phyloP scores from a whole-genome alignment of 441 rosid genomes.

The Gossypium aridum region DNA sequence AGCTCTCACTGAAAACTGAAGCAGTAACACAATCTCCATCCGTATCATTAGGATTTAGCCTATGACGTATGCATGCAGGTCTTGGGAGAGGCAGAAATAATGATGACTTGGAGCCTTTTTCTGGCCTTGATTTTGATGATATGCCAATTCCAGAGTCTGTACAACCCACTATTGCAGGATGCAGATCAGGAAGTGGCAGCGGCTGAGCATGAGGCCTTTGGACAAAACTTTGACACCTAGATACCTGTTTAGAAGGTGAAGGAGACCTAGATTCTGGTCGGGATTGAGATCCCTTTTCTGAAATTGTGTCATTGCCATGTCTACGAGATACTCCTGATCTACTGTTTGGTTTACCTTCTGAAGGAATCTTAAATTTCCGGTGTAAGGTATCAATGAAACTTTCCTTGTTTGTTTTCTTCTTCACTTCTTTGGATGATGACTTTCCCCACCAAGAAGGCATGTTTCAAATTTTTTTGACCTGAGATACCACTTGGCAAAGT shows the following conservation, averaged over 20 bases:
- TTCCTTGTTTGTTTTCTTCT: constrained; percentile 58
- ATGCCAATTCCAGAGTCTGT: constrained; percentile 45
- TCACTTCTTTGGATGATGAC: constrained; percentile 52
- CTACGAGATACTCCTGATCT: constrained; percentile 42
- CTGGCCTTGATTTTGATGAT: constrained; percentile 32
- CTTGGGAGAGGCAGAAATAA: constrained; percentile 47
- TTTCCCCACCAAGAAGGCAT: constrained; percentile 76
- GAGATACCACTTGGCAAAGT: constrained; percentile 9
- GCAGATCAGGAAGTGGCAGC: constrained; percentile 56
- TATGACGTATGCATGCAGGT: constrained; percentile 43
- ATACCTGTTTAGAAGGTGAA: constrained; percentile 55
- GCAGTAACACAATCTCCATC: constrained; percentile 48
- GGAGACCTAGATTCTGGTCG: constrained; percentile 54
- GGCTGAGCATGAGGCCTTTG: constrained; percentile 57
- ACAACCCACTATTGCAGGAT: constrained; percentile 32
- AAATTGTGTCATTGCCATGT: constrained; percentile 40
- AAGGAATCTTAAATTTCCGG: constrained; percentile 41
- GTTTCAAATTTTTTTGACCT: constrained; percentile 16
- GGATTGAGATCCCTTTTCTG: constrained; percentile 48
- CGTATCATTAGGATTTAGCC: constrained; percentile 36
- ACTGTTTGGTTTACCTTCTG: constrained; percentile 36
- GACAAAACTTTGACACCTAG: constrained; percentile 56
- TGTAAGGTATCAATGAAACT: constrained; percentile 45
- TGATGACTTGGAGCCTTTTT: constrained; percentile 40
- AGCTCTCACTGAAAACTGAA: constrained; percentile 54